These are phyloP conservation scores for Yamadazyma friedrichii DNA, from an alignment of 1,139 yeast species.

Conservation along the genomic window DNA sequence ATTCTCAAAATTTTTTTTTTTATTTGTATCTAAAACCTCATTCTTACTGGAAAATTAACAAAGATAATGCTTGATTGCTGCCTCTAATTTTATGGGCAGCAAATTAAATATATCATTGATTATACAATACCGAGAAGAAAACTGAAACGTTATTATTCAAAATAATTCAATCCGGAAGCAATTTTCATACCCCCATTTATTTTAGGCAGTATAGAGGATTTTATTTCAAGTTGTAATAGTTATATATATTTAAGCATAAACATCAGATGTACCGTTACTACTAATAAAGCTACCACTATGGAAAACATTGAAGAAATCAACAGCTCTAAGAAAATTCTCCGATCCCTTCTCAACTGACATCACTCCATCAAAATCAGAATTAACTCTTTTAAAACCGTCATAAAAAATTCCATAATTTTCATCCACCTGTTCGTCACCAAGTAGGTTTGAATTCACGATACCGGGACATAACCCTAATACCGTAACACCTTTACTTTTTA, in stretches of 20 bases:
- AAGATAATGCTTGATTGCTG: too few relatives aligned
- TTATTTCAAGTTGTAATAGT: too few relatives aligned
- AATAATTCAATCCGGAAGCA: too few relatives aligned
- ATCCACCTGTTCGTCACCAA: background rate
- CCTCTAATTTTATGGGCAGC: too few relatives aligned
- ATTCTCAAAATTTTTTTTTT: too few relatives aligned
- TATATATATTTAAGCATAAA: background rate
- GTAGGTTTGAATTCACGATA: slow-evolving; percentile 12
- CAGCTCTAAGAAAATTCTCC: background rate
- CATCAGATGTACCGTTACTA: background rate
- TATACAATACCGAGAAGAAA: too few relatives aligned
- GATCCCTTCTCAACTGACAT: background rate
- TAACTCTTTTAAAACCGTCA: background rate
- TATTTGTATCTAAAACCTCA: too few relatives aligned
- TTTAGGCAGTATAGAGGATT: too few relatives aligned
- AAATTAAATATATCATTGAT: too few relatives aligned
- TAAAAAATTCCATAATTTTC: background rate
- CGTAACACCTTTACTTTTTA: slow-evolving; percentile 19
- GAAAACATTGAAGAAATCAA: background rate
- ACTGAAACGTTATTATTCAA: too few relatives aligned
- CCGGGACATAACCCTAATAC: slow-evolving; percentile 30
- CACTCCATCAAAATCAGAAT: background rate
- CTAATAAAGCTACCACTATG: background rate
- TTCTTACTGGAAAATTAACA: too few relatives aligned
- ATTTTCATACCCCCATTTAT: too few relatives aligned